phyloP scores from a whole-genome alignment of 257 asterid species.

The Nicotiana noctiflora region DNA sequence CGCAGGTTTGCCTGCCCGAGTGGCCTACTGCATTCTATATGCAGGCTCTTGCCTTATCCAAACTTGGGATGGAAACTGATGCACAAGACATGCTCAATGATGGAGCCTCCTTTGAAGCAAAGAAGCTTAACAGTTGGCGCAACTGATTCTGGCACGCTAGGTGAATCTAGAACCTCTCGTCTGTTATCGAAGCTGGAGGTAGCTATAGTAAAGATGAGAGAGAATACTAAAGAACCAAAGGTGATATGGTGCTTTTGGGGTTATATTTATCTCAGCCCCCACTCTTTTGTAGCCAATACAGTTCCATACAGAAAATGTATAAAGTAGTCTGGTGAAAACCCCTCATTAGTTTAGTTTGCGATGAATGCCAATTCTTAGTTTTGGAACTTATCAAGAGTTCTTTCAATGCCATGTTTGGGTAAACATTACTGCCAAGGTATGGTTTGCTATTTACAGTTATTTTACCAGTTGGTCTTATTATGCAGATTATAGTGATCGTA shows the following conservation, averaged over 20 bases:
- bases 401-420: background rate
- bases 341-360: background rate
- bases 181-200: background rate
- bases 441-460: background rate
- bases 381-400: background rate
- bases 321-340: conserved; percentile 12
- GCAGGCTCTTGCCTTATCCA: conserved; percentile 92
- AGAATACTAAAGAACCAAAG: background rate
- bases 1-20: conserved; percentile 95
- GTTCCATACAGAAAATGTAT: conserved; percentile 30
- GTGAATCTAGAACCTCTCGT: background rate
- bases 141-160: conserved; percentile 21
- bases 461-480: background rate
- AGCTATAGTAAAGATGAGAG: background rate
- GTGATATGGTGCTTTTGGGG: conserved; percentile 14
- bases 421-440: background rate
- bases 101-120: conserved; percentile 87
- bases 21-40: conserved; percentile 94
- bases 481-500: background rate
- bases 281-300: conserved; percentile 18
- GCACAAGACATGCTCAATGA: conserved; percentile 96
- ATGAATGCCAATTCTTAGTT: background rate
- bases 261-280: background rate
- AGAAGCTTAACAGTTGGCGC: conserved; percentile 91
- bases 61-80: conserved; percentile 97